Percentiles rank a stretch among this genome's conserved stretches.
Conservation (phyloP, 2,329 filamentous ascomycete genomes). For the Penicillium sp. region DNA sequence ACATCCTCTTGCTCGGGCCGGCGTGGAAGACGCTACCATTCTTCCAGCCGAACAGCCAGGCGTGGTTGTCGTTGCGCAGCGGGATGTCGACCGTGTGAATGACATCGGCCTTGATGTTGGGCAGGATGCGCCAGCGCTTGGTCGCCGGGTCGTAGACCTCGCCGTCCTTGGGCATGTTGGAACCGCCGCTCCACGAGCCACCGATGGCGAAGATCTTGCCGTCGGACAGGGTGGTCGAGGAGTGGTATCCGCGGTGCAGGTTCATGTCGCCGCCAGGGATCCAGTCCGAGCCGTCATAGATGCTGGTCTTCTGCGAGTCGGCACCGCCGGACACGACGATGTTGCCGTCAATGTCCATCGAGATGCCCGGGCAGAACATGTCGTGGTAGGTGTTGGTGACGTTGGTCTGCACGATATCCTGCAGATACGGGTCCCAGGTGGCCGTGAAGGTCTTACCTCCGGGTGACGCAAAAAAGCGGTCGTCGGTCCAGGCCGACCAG, state of each 20-base stretch:
- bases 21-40: conserved; percentile 53
- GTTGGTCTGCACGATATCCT: conserved; percentile 4
- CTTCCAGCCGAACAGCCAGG: conserved; percentile 54
- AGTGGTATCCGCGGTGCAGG: conserved; percentile 53
- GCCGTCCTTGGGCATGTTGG: conserved; percentile 52
- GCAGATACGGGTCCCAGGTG: conserved; percentile 24
- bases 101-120: conserved; percentile 45
- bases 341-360: conserved; percentile 48
- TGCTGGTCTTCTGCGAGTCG: conserved; percentile 48
- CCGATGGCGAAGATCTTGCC: conserved; percentile 60
- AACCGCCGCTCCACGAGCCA: conserved; percentile 54
- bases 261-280: conserved; percentile 44
- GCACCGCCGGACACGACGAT: conserved; percentile 56
- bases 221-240: conserved; percentile 50
- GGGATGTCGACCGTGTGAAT: conserved; percentile 52
- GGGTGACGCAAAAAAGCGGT: conserved; percentile 18
- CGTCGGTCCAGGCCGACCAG: conserved; percentile 21
- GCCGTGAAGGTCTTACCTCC: conserved; percentile 20
- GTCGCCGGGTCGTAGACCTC: conserved; percentile 52
- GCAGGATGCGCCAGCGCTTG: conserved; percentile 49
- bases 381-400: conserved; percentile 13
- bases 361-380: conserved; percentile 45
- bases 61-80: conserved; percentile 54
- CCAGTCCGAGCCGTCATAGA: conserved; percentile 49
- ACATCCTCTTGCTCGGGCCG: conserved; percentile 53